These are phyloP conservation scores for Neofusicoccum cordaticola DNA, from an alignment of 2,329 filamentous ascomycete species.

Conservation along the genomic window DNA sequence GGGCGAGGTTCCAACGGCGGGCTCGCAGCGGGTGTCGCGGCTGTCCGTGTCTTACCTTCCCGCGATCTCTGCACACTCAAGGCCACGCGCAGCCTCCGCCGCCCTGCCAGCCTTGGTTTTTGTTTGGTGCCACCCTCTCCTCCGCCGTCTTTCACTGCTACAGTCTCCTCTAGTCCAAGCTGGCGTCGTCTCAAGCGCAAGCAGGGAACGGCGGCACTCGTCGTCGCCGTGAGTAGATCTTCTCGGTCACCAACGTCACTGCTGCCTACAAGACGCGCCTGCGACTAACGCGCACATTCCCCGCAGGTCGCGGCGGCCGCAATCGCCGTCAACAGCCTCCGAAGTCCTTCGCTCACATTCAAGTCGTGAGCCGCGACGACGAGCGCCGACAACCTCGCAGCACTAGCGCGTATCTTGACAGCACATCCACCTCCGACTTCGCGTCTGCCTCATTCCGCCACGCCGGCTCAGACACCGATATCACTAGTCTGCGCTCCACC, in stretches of 20 bases:
- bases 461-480: constrained; percentile 1
- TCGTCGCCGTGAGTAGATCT: constrained; percentile 17
- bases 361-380: constrained; percentile 21
- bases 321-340: constrained; percentile 19
- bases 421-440: neutral
- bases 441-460: neutral
- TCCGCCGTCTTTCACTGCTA: neutral
- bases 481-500: constrained; percentile 7
- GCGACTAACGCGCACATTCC: neutral
- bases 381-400: neutral
- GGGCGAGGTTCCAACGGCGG: neutral
- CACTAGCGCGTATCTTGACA: neutral
- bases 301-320: constrained; percentile 7
- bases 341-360: constrained; percentile 24
- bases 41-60: neutral
- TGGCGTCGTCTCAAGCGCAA: constrained; percentile 2
- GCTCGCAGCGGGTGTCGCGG: neutral
- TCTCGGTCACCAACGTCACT: neutral
- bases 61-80: neutral
- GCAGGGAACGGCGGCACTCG: neutral
- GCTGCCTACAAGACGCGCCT: neutral
- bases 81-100: neutral
- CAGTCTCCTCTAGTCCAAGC: neutral
- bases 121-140: neutral
- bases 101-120: neutral